Conservation (phyloP, 768 basidiomycete genomes). For the Pleurotus cornucopiae region DNA sequence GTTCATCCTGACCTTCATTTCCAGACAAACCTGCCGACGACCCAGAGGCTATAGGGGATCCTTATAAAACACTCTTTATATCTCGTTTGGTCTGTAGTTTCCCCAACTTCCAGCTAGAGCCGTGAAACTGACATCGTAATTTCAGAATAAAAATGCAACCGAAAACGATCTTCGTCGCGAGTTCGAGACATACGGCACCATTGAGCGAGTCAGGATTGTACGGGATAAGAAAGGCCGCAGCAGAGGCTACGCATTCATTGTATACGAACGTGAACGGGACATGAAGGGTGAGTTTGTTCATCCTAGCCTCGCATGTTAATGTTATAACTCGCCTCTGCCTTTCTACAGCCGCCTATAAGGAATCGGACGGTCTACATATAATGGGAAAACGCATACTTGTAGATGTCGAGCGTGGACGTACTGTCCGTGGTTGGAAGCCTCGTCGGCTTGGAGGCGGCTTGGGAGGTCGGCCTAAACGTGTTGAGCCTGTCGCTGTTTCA, state of each 20-base stretch:
- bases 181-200: conserved; percentile 92
- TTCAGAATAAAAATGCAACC: conserved; percentile 85
- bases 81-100: conserved; percentile 67
- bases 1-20: conserved; percentile 11
- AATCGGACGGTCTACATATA: conserved; percentile 94
- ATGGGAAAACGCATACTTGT: conserved; percentile 95
- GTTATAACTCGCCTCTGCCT: not conserved
- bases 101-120: not conserved
- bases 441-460: conserved; percentile 94
- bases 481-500: conserved; percentile 34
- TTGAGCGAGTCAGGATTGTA: conserved; percentile 92
- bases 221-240: conserved; percentile 85
- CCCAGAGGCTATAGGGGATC: conserved; percentile 86
- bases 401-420: conserved; percentile 96
- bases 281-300: conserved; percentile 81
- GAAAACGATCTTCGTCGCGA: conserved; percentile 92
- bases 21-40: conserved; percentile 93
- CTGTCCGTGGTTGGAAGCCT: conserved; percentile 98
- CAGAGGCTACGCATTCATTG: conserved; percentile 93
- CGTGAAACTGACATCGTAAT: conserved; percentile 15
- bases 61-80: conserved; percentile 98
- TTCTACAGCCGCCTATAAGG: conserved; percentile 86
- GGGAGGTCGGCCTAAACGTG: conserved; percentile 94
- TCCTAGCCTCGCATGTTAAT: conserved; percentile 8
- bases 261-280: conserved; percentile 96